A percentile compares a stretch with the other conserved stretches of the same genome.
These are phyloP conservation scores for Pholiota adiposa DNA, from an alignment of 1,284 basidiomycete genomes.

Conservation along the genomic window DNA sequence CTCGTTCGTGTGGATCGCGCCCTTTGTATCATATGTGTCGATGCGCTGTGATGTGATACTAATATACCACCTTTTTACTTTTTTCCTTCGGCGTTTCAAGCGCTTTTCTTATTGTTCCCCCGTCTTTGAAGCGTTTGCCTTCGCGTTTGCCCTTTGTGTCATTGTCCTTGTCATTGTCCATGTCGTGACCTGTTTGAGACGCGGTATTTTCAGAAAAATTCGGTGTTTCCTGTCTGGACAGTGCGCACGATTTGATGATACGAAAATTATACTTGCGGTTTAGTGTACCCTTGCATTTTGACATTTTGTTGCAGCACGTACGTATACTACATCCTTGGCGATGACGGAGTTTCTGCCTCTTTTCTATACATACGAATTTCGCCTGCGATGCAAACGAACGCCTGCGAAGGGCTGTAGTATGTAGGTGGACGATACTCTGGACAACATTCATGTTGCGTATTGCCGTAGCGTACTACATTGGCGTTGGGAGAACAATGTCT, in stretches of 20 bases:
- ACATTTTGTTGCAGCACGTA: too few relatives aligned
- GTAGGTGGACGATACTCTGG: not conserved
- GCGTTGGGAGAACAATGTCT: not conserved
- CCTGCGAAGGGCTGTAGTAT: not conserved
- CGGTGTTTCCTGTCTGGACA: constrained; percentile 9
- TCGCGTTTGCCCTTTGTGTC: not conserved
- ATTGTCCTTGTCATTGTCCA: not conserved
- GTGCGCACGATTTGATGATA: constrained; percentile 4
- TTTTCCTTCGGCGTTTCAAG: not conserved
- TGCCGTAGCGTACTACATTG: not conserved
- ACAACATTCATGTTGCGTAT: not conserved
- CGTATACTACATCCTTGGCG: not conserved
- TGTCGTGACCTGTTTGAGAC: not conserved
- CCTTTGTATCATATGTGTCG: not conserved
- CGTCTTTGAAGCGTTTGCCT: not conserved
- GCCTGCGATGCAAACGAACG: not conserved
- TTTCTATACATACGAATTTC: not conserved
- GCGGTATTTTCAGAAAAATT: not conserved
- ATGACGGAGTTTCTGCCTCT: not conserved
- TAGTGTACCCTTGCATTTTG: not conserved
- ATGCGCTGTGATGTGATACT: constrained; percentile 3
- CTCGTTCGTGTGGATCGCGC: not conserved
- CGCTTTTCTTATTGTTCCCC: not conserved
- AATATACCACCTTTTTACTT: constrained; percentile 7
- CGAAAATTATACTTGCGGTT: not conserved